A percentile compares a stretch with the other conserved stretches of the same genome.
These are phyloP conservation scores for Botrytis aclada DNA, from an alignment of 2,329 filamentous ascomycete genomes.

Conservation along the genomic window DNA sequence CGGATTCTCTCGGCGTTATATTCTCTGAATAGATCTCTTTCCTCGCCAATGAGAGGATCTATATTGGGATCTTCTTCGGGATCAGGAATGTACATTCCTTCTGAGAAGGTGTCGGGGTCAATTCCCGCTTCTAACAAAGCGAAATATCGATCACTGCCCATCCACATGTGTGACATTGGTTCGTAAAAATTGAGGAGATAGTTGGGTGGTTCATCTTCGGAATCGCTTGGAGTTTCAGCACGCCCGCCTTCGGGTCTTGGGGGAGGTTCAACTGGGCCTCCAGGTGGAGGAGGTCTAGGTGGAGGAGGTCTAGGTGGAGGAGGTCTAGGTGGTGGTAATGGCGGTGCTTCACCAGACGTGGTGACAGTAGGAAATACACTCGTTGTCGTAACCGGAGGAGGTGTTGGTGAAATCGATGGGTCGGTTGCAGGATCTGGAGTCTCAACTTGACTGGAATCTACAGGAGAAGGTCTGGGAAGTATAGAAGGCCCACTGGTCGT, in stretches of 20 bases:
- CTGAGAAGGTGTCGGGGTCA: conserved; percentile 1
- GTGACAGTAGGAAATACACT: not conserved
- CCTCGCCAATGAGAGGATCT: not conserved
- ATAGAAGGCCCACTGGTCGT: not conserved
- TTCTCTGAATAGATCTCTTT: not conserved
- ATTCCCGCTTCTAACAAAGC: conserved; percentile 2
- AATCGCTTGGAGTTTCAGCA: not conserved
- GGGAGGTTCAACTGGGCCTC: not conserved
- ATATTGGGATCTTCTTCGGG: conserved; percentile 3
- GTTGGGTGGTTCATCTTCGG: not conserved
- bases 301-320: not conserved
- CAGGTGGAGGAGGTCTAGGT: not conserved
- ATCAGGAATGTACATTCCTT: conserved; percentile 2
- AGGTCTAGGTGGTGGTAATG: not conserved
- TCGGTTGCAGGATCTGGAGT: not conserved
- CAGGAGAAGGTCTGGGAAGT: not conserved
- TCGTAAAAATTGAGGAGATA: conserved; percentile 11
- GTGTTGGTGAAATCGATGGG: not conserved
- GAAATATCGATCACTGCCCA: conserved; percentile 10
- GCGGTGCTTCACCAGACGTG: not conserved
- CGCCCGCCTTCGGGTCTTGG: not conserved
- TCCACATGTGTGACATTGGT: conserved; percentile 10
- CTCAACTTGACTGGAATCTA: not conserved
- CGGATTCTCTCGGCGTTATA: not conserved
- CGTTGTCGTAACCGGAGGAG: not conserved